Conservation (phyloP, 2,329 filamentous ascomycete species). For the Rhexocercosporidium sp. region DNA sequence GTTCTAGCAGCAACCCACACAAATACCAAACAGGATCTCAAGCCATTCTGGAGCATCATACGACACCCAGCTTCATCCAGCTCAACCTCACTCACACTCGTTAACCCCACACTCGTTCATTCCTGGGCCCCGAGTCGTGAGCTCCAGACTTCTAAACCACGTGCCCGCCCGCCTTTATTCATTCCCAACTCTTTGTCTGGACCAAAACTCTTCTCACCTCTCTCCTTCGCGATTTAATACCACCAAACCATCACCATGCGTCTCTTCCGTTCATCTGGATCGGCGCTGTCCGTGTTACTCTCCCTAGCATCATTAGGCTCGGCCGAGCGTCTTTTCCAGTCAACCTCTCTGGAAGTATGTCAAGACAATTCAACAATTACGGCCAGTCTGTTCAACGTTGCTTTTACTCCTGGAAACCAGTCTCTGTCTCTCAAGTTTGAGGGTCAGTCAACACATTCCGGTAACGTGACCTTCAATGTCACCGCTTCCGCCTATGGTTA, state of each 20-base stretch:
- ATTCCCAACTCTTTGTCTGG: not conserved
- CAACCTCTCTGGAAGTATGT: constrained; percentile 84
- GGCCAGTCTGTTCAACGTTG: constrained; percentile 86
- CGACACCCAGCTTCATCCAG: not conserved
- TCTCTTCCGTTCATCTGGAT: constrained; percentile 3
- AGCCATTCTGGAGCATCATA: not conserved
- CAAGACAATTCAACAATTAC: constrained; percentile 85
- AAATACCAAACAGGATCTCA: not conserved
- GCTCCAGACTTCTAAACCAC: not conserved
- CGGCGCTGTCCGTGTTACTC: not conserved
- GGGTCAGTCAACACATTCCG: constrained; percentile 82
- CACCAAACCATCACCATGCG: constrained; percentile 20
- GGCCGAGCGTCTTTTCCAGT: constrained; percentile 56
- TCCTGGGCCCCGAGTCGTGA: not conserved
- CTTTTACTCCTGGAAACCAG: constrained; percentile 76
- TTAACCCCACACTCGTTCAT: constrained; percentile 3
- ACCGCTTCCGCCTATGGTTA: constrained; percentile 84
- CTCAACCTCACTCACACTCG: not conserved
- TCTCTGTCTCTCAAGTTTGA: constrained; percentile 76
- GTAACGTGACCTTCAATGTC: constrained; percentile 80
- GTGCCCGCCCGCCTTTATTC: constrained; percentile 8
- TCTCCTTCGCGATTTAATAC: not conserved
- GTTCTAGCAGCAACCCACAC: not conserved
- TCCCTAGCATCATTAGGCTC: constrained; percentile 13
- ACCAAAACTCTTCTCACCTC: not conserved